Base-by-base conservation (phyloP, 163 green algal genomes). In the Scenedesmus sp. region DNA sequence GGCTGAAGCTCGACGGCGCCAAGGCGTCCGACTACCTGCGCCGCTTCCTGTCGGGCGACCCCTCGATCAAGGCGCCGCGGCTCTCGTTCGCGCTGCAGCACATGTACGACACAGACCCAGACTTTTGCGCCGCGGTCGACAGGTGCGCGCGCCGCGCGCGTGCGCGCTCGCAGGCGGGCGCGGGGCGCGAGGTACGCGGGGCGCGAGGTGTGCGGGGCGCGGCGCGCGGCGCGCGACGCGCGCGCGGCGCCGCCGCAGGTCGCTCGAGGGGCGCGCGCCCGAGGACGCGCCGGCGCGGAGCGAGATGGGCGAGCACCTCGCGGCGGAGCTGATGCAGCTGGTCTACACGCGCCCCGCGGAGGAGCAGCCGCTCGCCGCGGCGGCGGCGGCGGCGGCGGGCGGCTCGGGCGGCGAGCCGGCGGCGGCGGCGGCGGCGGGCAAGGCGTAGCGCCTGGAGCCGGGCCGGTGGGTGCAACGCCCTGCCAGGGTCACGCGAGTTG, bases 41-140 rank as follows among this genome's bases (percentile, higher is more conserved):
- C 1, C 33, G 74, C 24, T 81, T 81, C 51, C 36, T 81, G 22
- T 62, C 48, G 39, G 74, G 74, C 17, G 74, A 81, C 24, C 26
- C 33, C 26, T 60, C 34, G 26, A 81, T 81, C 36, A 66, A 66
- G 48, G 45, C 54, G 47, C 60, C 63, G 17, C 51, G 74, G 15
- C 53, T 81, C 48, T 58, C 63, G 1, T 81, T 81, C 28, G 53
- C 63, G 6, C 45, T 81, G 74, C 69, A 63, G 42, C 60, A 70
- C 58, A 71, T 80, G 72, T 80, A 80, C 51, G 62, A 81, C 50
- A 39, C 60, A 3, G 74, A 81, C 14, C 48, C 54, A 9, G 50
- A 81, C 24, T 74, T 75, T 36, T 45, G 51, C 33, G 71, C 57
- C 17, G 57, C 71, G 13, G 58, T 63, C 10, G 36, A 74, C 53